Evolutionary conservation across 352 stramenopile species (phyloP).

Genomic region (Pythium monospermum): DNA sequence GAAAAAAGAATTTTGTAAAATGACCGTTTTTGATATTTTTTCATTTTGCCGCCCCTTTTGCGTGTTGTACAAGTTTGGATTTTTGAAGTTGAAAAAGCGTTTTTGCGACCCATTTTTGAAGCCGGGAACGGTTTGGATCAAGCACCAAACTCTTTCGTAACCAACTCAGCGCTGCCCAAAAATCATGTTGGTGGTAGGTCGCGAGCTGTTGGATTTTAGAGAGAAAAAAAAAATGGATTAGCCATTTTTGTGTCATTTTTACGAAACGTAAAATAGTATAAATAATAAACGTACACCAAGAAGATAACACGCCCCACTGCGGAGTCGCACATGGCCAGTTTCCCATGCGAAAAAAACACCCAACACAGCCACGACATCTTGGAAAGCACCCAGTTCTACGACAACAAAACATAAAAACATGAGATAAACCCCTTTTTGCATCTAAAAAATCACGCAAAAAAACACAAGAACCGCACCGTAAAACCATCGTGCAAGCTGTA

Average conservation of each 20-base stretch:
- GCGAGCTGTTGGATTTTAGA: slow-evolving; percentile 46
- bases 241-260: background rate
- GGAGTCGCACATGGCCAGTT: background rate
- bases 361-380: slow-evolving; percentile 26
- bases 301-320: slow-evolving; percentile 32
- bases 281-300: slow-evolving; percentile 29
- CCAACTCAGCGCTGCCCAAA: slow-evolving; percentile 39
- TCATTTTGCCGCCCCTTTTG: no score
- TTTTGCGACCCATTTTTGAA: slow-evolving; percentile 37
- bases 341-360: background rate
- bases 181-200: slow-evolving; percentile 21
- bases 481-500: slow-evolving; percentile 71
- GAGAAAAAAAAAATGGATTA: background rate
- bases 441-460: background rate
- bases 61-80: no score
- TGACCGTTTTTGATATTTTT: no score
- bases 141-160: slow-evolving; percentile 43
- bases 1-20: no score
- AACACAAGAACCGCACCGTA: slow-evolving; percentile 36
- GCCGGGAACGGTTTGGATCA: slow-evolving; percentile 38
- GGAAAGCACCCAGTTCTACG: slow-evolving; percentile 33
- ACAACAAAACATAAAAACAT: background rate
- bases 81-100: slow-evolving; percentile 43
- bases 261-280: background rate
- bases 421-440: no score